Conservation (phyloP, 2,329 filamentous ascomycete species). For the Neofusicoccum kwambonambiense region DNA sequence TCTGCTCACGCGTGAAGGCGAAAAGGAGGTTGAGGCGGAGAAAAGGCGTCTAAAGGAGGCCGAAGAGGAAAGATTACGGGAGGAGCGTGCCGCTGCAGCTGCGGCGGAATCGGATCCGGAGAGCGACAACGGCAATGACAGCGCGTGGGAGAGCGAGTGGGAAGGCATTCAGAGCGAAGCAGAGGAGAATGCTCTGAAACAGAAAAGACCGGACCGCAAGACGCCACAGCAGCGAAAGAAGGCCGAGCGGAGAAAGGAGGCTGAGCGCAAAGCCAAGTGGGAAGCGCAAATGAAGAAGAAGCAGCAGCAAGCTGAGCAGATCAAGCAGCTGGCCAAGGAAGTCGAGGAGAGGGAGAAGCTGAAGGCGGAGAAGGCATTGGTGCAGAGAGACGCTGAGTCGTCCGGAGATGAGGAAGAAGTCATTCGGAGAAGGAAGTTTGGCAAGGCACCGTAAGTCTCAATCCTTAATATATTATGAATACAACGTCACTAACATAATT, state of each 20-base stretch:
- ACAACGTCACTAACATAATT: conserved; percentile 12
- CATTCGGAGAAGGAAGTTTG: conserved; percentile 70
- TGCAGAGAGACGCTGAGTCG: conserved; percentile 29
- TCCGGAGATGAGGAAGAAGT: conserved; percentile 40
- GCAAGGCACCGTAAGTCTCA: conserved; percentile 54
- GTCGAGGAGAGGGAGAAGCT: conserved; percentile 59
- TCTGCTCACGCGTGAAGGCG: conserved; percentile 70
- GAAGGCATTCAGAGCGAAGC: conserved; percentile 54
- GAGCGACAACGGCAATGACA: conserved; percentile 76
- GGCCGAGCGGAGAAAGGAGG: conserved; percentile 83
- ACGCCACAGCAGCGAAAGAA: conserved; percentile 84
- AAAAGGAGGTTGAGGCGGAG: conserved; percentile 77
- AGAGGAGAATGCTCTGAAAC: conserved; percentile 56
- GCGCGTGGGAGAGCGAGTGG: conserved; percentile 85
- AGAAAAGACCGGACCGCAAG: conserved; percentile 80
- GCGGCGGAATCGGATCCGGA: conserved; percentile 74
- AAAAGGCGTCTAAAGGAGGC: conserved; percentile 67
- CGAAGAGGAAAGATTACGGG: conserved; percentile 64
- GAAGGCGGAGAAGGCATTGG: conserved; percentile 28
- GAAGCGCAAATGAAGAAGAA: conserved; percentile 72
- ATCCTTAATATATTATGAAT: background rate
- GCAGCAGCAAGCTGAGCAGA: conserved; percentile 67
- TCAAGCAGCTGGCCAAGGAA: conserved; percentile 68
- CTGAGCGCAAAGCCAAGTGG: conserved; percentile 73
- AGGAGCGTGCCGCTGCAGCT: conserved; percentile 69